Percentiles rank a stretch among this genome's conserved stretches.
Conservation (phyloP, 2,329 filamentous ascomycete species). For the Diaporthe ilicicola region DNA sequence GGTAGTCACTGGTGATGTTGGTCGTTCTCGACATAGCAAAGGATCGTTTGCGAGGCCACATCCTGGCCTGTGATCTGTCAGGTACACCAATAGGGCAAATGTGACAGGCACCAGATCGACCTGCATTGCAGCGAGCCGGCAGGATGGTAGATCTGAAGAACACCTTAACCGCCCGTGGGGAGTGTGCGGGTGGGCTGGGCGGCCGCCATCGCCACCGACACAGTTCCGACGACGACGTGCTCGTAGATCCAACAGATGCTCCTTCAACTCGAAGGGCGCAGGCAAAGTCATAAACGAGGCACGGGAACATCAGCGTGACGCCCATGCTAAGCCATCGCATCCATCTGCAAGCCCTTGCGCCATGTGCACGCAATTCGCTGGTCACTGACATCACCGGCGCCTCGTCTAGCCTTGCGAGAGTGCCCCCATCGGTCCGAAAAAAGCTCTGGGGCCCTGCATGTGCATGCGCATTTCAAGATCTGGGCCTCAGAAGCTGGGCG, state of each 20-base stretch:
- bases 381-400: neutral
- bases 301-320: constrained; percentile 21
- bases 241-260: neutral
- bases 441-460: constrained; percentile 8
- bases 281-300: neutral
- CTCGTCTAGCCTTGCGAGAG: neutral
- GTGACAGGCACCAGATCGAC: constrained; percentile 22
- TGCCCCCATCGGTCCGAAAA: neutral
- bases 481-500: neutral
- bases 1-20: constrained; percentile 20
- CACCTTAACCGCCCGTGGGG: constrained; percentile 10
- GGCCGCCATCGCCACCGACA: neutral
- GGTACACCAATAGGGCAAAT: constrained; percentile 33
- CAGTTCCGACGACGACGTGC: neutral
- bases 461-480: constrained; percentile 27
- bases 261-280: neutral
- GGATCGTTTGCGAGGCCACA: neutral
- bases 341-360: constrained; percentile 7
- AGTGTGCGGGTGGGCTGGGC: neutral
- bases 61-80: constrained; percentile 27
- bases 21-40: neutral
- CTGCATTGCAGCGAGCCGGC: constrained; percentile 20
- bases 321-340: neutral
- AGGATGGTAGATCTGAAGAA: neutral
- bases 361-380: neutral